Evolutionary conservation across 495 filamentous ascomycete genomes (phyloP).

Genomic region (Podospora australis): DNA sequence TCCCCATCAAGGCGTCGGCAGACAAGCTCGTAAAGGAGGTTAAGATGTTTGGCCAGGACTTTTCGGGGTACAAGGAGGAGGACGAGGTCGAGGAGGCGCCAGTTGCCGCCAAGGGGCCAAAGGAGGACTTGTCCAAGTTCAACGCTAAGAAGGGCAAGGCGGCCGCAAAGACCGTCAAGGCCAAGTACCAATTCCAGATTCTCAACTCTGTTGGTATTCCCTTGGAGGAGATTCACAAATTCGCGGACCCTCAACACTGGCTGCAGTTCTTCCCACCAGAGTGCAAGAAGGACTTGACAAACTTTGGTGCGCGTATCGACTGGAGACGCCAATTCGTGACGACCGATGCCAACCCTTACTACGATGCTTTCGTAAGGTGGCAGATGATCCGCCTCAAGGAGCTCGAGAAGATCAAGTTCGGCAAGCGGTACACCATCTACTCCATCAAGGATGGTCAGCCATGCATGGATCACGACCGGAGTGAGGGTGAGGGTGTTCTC

Average conservation of each 20-base stretch:
- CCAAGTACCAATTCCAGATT: slow-evolving; percentile 55
- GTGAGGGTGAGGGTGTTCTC: slow-evolving; percentile 81
- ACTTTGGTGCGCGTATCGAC: slow-evolving; percentile 80
- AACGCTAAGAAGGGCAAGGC: slow-evolving; percentile 91
- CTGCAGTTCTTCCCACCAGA: slow-evolving; percentile 73
- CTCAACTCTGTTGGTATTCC: slow-evolving; percentile 72
- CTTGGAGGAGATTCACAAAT: slow-evolving; percentile 78
- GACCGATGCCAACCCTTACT: slow-evolving; percentile 95
- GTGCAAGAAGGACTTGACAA: slow-evolving; percentile 71
- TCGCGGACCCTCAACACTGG: slow-evolving; percentile 85
- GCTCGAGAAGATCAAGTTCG: slow-evolving; percentile 89
- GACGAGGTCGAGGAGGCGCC: slow-evolving; percentile 33
- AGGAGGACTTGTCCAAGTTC: slow-evolving; percentile 83
- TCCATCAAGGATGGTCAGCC: slow-evolving; percentile 95
- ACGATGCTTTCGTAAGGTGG: slow-evolving; percentile 93
- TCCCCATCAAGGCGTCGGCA: slow-evolving; percentile 96
- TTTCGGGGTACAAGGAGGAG: slow-evolving; percentile 65
- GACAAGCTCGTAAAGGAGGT: slow-evolving; percentile 90
- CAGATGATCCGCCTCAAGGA: slow-evolving; percentile 93
- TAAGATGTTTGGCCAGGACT: slow-evolving; percentile 80
- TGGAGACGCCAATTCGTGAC: slow-evolving; percentile 91
- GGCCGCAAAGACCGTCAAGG: slow-evolving; percentile 80
- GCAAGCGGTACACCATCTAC: slow-evolving; percentile 91
- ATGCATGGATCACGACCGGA: slow-evolving; percentile 95
- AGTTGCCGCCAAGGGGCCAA: slow-evolving; percentile 27